Evolutionary conservation across 176 grass and related monocot species (phyloP), one percentile per base, ranked within the genome.

Genomic region (Oryza meridionalis): DNA sequence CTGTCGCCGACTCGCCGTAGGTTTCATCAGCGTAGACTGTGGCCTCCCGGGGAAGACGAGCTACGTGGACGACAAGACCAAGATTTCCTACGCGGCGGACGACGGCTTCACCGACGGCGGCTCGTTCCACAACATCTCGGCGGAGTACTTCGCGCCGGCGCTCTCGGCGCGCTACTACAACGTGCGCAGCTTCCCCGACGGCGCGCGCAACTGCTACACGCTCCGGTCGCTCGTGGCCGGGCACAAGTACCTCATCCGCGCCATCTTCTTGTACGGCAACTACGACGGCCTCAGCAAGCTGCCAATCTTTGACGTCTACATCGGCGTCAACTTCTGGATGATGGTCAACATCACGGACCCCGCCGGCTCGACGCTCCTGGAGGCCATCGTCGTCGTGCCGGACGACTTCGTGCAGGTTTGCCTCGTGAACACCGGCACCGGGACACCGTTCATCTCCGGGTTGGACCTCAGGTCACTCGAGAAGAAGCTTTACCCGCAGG

Each of bases 21-120:
- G 88, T 65, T 94, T 91, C 75, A 84, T 94, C n/a, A 94, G 83
- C 79, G 88, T 94, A 17, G 92, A 91, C 80, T 93, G 91, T 2
- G 91, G 91, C 40, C 61, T 87, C 8, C 53, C 84, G 40, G 65
- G 45, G 35, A 81, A 84, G 3, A 42, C n/a, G 58, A 74, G 81
- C 33, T 90, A 85, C 46, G 33, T 49, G 16, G 84, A 87, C 63
- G 32, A 40, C 35, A 38, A 10, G 25, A 93, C 84, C 11, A 85
- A 72, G 55, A 50, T 92, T 5, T 19, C 51, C 13, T 87, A 84
- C 65, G 24, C 24, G 7, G 83, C 84, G 7, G 91, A 93, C 35
- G 64, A 73, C 33, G 87, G 75, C 61, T 94, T 81, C 73, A 83
- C 49, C n/a, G 83, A 90, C 37, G 50, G 75, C 15, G 93, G 93